Percentiles rank a stretch among this genome's conserved stretches.
Evolutionary conservation across 306 rosid genomes (phyloP).

Genomic region (Argentina anserina): DNA sequence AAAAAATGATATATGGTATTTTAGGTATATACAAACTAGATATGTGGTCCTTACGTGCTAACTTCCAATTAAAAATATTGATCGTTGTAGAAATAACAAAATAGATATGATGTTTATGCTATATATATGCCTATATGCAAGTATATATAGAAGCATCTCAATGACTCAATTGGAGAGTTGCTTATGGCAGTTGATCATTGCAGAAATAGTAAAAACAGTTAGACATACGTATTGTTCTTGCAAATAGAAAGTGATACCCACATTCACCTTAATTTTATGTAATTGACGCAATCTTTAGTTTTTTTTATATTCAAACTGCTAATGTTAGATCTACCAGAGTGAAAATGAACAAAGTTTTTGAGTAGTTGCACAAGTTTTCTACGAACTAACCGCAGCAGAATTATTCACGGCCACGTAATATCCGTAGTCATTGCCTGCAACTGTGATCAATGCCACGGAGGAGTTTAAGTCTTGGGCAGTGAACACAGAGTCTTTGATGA

Average conservation of each 20-base stretch:
- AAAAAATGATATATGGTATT: not conserved
- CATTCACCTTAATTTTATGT: not conserved
- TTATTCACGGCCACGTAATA: slow-evolving; percentile 35
- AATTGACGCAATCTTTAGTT: not conserved
- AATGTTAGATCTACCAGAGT: not conserved
- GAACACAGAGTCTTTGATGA: slow-evolving; percentile 35
- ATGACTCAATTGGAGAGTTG: not conserved
- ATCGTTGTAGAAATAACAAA: too few species aligned
- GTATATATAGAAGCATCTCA: not conserved
- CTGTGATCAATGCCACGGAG: slow-evolving; percentile 64
- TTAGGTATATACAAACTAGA: not conserved
- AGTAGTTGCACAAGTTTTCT: too few species aligned
- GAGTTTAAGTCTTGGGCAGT: slow-evolving; percentile 32
- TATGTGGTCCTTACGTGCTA: too few species aligned
- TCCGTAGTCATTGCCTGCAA: slow-evolving; percentile 76
- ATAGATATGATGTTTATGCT: not conserved
- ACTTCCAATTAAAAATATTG: too few species aligned
- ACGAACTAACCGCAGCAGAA: slow-evolving; percentile 39
- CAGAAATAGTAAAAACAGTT: not conserved
- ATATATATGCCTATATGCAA: not conserved
- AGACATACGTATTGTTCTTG: not conserved
- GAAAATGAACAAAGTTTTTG: not conserved
- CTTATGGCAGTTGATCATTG: too few species aligned
- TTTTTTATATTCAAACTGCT: not conserved
- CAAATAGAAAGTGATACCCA: not conserved